Conservation (phyloP, 116 monocot genomes). For the Phalaenopsis hybrid region DNA sequence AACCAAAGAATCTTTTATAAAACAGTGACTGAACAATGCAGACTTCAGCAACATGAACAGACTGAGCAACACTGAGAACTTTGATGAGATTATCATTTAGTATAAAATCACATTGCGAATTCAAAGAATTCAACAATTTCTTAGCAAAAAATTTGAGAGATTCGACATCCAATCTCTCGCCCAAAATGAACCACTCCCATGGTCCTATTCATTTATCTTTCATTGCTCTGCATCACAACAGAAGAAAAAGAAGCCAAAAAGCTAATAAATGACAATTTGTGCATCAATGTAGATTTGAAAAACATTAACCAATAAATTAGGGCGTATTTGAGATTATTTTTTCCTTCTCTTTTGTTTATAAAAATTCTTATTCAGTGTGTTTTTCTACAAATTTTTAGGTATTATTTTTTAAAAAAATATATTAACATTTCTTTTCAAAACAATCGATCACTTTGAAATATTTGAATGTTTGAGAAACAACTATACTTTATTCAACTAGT, state of each 20-base stretch:
- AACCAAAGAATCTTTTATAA: conserved; percentile 61
- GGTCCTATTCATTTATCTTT: conserved; percentile 85
- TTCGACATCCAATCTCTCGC: conserved; percentile 28
- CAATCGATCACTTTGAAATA: no score
- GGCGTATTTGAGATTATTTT: no score
- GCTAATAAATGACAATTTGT: no score
- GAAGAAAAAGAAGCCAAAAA: neutral
- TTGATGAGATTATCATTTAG: conserved; percentile 32
- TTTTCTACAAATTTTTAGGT: no score
- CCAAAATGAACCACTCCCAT: conserved; percentile 80
- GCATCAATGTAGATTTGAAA: no score
- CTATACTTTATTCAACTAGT: no score
- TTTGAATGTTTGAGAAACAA: no score
- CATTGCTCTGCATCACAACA: conserved; percentile 39
- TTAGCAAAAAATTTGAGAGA: conserved; percentile 17
- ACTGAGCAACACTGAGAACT: conserved; percentile 41
- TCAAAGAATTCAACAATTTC: conserved; percentile 33
- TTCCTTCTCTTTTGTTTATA: no score
- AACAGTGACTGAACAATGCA: conserved; percentile 60
- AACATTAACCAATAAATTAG: no score
- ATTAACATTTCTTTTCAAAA: no score
- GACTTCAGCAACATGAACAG: conserved; percentile 33
- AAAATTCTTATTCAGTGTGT: no score
- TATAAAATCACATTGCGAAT: conserved; percentile 35
- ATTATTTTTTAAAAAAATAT: no score